A percentile compares a stretch with the other conserved stretches of the same genome.
Conservation (phyloP, 1,284 basidiomycete genomes). For the Mycena citricolor region DNA sequence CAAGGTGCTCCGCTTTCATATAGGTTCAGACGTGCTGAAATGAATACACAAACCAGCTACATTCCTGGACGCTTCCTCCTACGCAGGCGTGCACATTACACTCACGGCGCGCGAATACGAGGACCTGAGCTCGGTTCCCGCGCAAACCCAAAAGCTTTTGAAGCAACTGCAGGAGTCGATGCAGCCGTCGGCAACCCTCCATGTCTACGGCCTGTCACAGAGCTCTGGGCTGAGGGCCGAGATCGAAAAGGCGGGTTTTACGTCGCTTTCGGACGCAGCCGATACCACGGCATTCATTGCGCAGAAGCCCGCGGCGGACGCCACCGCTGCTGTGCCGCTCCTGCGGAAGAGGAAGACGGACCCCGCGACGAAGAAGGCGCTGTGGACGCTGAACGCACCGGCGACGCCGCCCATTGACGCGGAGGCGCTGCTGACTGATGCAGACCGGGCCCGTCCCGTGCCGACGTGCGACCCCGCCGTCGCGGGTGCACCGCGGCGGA, state of each 20-base stretch:
- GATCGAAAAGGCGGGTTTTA: conserved; percentile 71
- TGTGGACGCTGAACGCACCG: conserved; percentile 69
- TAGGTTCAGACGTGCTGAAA: neutral
- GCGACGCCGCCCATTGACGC: conserved; percentile 71
- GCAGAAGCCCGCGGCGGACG: conserved; percentile 57
- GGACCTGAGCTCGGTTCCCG: conserved; percentile 45
- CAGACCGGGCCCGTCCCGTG: conserved; percentile 68
- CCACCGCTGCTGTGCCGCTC: conserved; percentile 38
- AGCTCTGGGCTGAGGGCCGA: conserved; percentile 57
- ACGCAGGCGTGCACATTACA: conserved; percentile 64
- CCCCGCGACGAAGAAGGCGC: conserved; percentile 69
- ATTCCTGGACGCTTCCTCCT: conserved; percentile 52
- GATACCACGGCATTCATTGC: conserved; percentile 46
- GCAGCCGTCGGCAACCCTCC: conserved; percentile 63
- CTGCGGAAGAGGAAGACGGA: conserved; percentile 57
- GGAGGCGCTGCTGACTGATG: conserved; percentile 71
- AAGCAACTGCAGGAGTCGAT: conserved; percentile 58
- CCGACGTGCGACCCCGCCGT: conserved; percentile 65
- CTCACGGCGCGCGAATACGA: conserved; percentile 64
- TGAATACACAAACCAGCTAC: conserved; percentile 46
- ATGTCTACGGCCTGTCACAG: conserved; percentile 58
- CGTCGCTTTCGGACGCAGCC: conserved; percentile 43
- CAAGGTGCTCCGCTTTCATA: conserved; percentile 49
- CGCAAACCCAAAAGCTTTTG: conserved; percentile 55
- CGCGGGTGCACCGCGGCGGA: conserved; percentile 56